These are phyloP conservation scores for Cordia subcordata DNA, from an alignment of 257 asterid species.

Conservation along the genomic window DNA sequence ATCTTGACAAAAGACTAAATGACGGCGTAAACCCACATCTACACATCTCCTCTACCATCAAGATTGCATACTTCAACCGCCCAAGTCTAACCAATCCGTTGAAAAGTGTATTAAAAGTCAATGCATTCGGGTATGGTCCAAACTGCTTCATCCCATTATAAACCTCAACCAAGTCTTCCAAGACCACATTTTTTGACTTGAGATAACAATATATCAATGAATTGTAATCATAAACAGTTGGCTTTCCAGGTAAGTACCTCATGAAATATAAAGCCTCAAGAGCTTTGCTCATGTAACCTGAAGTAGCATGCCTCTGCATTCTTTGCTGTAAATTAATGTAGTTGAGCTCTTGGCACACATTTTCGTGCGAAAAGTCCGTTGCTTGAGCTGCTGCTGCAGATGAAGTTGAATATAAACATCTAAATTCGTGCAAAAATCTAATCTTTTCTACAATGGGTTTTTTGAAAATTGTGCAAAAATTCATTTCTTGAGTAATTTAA, in stretches of 20 bases:
- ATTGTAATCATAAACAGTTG: slow-evolving; percentile 45
- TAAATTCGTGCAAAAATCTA: slow-evolving; percentile 1
- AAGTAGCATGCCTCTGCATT: slow-evolving; percentile 42
- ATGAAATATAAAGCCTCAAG: slow-evolving; percentile 31
- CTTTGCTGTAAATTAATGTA: slow-evolving; percentile 33
- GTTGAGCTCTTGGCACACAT: slow-evolving; percentile 4
- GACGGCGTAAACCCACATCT: slow-evolving; percentile 42
- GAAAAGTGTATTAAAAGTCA: slow-evolving; percentile 39
- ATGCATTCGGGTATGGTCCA: slow-evolving; percentile 53
- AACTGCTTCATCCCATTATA: slow-evolving; percentile 40
- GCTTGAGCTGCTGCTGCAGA: slow-evolving; percentile 18
- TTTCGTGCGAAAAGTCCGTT: slow-evolving; percentile 10
- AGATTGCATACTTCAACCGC: slow-evolving; percentile 35
- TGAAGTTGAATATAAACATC: slow-evolving; percentile 3
- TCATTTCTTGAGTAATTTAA: not conserved
- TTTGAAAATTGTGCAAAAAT: not conserved
- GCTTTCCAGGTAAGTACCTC: slow-evolving; percentile 43
- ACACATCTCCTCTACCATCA: slow-evolving; percentile 42
- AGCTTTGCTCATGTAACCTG: slow-evolving; percentile 43
- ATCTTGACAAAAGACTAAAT: slow-evolving; percentile 29
- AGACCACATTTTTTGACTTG: slow-evolving; percentile 36
- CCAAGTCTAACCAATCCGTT: slow-evolving; percentile 42
- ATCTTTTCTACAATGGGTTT: slow-evolving; percentile 1
- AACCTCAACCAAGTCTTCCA: slow-evolving; percentile 35
- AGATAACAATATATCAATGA: slow-evolving; percentile 41